phyloP scores from a whole-genome alignment of 2,329 filamentous ascomycete species.

The Chaetomium sp. region DNA sequence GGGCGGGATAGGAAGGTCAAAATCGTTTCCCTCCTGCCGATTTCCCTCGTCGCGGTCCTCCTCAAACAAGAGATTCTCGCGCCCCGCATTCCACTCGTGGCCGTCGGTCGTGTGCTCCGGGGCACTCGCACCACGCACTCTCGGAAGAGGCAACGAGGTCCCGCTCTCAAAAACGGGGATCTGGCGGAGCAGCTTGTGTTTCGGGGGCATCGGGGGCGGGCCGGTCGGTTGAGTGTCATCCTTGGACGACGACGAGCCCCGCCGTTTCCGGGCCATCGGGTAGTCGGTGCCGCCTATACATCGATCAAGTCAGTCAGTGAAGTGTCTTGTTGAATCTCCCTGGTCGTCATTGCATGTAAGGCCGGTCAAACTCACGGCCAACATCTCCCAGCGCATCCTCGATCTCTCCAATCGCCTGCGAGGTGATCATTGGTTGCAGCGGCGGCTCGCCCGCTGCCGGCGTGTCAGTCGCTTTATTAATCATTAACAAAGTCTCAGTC shows the following conservation, averaged over 20 bases:
- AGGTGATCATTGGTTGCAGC: neutral
- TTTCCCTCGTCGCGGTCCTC: neutral
- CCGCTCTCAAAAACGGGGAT: neutral
- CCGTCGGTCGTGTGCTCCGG: too few relatives aligned
- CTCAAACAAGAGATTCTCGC: too few relatives aligned
- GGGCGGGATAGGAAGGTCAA: neutral
- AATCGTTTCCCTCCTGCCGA: neutral
- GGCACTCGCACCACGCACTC: neutral
- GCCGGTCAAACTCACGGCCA: slow-evolving; percentile 8
- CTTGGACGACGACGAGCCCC: neutral
- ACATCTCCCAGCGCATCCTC: slow-evolving; percentile 16
- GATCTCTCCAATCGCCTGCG: slow-evolving; percentile 11
- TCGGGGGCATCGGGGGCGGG: neutral
- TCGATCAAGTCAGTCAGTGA: neutral
- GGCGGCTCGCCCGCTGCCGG: too few relatives aligned
- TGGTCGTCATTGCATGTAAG: too few relatives aligned
- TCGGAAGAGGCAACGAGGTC: neutral
- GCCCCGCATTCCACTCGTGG: too few relatives aligned
- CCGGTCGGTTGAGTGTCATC: neutral
- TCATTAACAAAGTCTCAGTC: too few relatives aligned
- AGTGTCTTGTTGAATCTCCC: neutral
- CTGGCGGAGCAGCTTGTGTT: neutral
- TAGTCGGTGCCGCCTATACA: slow-evolving; percentile 11
- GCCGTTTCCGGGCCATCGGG: slow-evolving; percentile 4
- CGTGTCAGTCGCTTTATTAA: too few relatives aligned